Evolutionary conservation across 176 grass and related monocot genomes (phyloP), one percentile per base, ranked within the genome.

Genomic region (Triticum timopheevii): DNA sequence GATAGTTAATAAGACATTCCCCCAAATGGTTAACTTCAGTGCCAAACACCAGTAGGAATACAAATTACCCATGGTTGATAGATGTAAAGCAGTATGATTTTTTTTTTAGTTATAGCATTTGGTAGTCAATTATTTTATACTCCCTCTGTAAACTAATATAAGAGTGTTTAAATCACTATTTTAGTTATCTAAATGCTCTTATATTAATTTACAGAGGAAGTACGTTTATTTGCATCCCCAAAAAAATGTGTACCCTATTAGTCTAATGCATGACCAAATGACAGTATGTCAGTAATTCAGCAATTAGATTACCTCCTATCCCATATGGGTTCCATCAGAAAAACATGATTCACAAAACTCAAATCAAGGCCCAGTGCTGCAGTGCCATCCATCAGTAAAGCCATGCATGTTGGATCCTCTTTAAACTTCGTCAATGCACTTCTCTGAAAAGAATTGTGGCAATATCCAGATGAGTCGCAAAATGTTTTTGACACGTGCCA

Each of bases 291-390:
- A 67, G 19, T n/a, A 42, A 40, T 65, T 39, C 20, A 77, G 69
- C 3, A 78, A 13, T 52, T 36, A 56, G 27, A 81, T 82, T 90
- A 93, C 96, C 96, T 98, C 83, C 93, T 94, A 62, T 98, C 93
- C 96, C 96, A 98, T 81, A 98, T 98, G 76, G 96, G 96, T 87
- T 98, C 96, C 96, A 98, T 98, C 78, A 98, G 89, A 77, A 98
- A 98, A 78, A 98, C 96, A 83, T 88, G 65, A 42, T 90, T 79
- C 68, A 95, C 96, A 86, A 98, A 98, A 82, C 96, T 98, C 92
- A 98, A 87, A 90, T 98, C 96, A 84, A 98, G 92, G 47, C 96
- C 96, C 70, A 98, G 77, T 52, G 96, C 93, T 42, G 93, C 96
- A 85, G 93, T 98, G 86, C 96, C 96, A 92, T 98, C 96, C 92